Evolutionary conservation across 768 basidiomycete genomes (phyloP).

Genomic region (Russula sp.): DNA sequence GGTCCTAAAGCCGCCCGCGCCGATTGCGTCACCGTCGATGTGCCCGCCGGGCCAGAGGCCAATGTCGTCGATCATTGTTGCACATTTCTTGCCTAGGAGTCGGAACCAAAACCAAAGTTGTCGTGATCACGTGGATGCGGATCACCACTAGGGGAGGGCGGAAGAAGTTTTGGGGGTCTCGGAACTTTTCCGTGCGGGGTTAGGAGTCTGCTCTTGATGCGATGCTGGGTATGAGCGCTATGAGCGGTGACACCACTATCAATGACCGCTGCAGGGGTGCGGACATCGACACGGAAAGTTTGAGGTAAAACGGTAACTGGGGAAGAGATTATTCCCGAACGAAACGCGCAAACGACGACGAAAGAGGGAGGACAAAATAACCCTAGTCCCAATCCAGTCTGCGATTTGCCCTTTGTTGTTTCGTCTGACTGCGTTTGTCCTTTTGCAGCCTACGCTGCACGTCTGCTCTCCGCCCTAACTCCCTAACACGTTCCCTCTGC

Average conservation of each 20-base stretch:
- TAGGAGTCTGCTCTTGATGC: not conserved
- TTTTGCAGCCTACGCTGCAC: constrained; percentile 51
- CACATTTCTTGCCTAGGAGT: too few relatives aligned
- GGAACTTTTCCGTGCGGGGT: not conserved
- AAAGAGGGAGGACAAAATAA: constrained; percentile 1
- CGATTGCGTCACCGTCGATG: not conserved
- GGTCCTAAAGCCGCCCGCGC: not conserved
- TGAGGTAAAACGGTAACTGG: not conserved
- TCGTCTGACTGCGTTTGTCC: constrained; percentile 50
- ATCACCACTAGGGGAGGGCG: not conserved
- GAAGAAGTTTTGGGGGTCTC: not conserved
- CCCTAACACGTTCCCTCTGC: constrained; percentile 54
- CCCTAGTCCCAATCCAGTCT: constrained; percentile 32
- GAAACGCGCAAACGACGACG: not conserved
- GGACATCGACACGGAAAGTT: not conserved
- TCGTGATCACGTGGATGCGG: constrained; percentile 7
- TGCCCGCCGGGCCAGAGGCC: not conserved
- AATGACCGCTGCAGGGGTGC: not conserved
- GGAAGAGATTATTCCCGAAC: constrained; percentile 5
- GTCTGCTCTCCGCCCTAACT: constrained; percentile 46
- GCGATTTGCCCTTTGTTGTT: constrained; percentile 37
- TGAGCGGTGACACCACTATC: too few relatives aligned
- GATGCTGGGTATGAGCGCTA: too few relatives aligned
- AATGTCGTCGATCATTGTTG: too few relatives aligned
- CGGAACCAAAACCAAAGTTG: not conserved